A percentile compares a stretch with the other conserved stretches of the same genome.
Conservation (phyloP, 805 yeast genomes). For the Millerozyma miso region DNA sequence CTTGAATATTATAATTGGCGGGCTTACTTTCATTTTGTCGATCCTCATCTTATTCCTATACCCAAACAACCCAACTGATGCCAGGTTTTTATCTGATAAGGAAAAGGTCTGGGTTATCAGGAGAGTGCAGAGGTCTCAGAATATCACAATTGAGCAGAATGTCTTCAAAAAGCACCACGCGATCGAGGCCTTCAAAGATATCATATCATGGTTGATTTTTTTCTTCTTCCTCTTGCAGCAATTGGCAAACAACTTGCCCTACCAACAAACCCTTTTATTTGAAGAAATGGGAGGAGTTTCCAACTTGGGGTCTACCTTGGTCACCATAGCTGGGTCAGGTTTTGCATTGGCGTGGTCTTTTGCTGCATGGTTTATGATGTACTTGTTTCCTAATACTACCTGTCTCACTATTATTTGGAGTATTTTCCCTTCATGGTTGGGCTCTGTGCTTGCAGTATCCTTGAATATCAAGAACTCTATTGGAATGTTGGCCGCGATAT, state of each 20-base stretch:
- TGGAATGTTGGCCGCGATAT: constrained; percentile 40
- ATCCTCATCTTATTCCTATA: constrained; percentile 29
- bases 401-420: constrained; percentile 32
- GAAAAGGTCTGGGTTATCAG: constrained; percentile 50
- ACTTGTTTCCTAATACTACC: constrained; percentile 29
- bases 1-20: constrained; percentile 54
- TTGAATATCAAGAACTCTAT: constrained; percentile 42
- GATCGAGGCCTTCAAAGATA: constrained; percentile 48
- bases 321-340: constrained; percentile 52
- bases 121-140: constrained; percentile 31
- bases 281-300: constrained; percentile 39
- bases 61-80: constrained; percentile 56
- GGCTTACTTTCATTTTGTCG: constrained; percentile 38
- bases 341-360: constrained; percentile 40
- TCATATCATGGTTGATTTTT: constrained; percentile 17
- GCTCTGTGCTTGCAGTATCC: constrained; percentile 42
- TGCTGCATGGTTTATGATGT: constrained; percentile 30
- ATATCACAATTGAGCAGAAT: constrained; percentile 36
- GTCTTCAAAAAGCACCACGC: constrained; percentile 44
- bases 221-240: constrained; percentile 40
- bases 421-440: constrained; percentile 42
- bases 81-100: constrained; percentile 41
- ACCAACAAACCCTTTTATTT: constrained; percentile 49
- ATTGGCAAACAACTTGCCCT: constrained; percentile 50
- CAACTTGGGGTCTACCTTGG: constrained; percentile 46